Evolutionary conservation across 345 rosid genomes (phyloP).

Genomic region (Populus euphratica): DNA sequence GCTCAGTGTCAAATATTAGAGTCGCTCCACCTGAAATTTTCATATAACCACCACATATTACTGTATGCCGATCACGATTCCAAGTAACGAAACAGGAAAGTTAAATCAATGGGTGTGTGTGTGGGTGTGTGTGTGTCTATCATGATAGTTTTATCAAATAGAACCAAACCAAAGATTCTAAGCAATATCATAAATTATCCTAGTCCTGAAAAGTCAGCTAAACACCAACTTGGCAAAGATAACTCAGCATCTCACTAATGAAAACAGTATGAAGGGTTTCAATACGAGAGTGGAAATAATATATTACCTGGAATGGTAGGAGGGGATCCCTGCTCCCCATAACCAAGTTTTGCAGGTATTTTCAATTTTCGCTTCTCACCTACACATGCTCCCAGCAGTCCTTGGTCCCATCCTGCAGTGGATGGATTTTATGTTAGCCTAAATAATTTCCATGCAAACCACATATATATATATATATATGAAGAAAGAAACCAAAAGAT

Average conservation of each 20-base stretch:
- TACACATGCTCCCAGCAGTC: constrained; percentile 74
- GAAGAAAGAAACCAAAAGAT: background rate
- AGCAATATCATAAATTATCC: background rate
- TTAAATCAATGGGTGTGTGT: background rate
- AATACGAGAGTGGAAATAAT: background rate
- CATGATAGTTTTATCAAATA: background rate
- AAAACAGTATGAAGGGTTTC: background rate
- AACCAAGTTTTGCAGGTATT: constrained; percentile 92
- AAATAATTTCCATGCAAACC: constrained; percentile 1
- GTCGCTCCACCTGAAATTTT: constrained; percentile 79
- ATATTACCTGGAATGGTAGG: constrained; percentile 83
- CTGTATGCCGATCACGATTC: background rate
- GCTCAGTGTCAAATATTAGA: constrained; percentile 81
- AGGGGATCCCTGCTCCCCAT: constrained; percentile 86
- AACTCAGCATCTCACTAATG: background rate
- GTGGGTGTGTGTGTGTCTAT: too few relatives aligned
- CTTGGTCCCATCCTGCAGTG: constrained; percentile 95
- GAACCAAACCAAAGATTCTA: background rate
- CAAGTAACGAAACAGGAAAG: background rate
- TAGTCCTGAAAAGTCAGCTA: background rate
- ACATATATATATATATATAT: background rate
- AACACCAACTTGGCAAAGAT: background rate
- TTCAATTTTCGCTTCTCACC: constrained; percentile 94
- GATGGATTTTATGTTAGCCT: background rate
- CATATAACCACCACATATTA: constrained; percentile 14